Evolutionary conservation across 108 stramenopile genomes (phyloP), one percentile per base, ranked within the genome.

Genomic region (Pseudonitzschia multiseries): DNA sequence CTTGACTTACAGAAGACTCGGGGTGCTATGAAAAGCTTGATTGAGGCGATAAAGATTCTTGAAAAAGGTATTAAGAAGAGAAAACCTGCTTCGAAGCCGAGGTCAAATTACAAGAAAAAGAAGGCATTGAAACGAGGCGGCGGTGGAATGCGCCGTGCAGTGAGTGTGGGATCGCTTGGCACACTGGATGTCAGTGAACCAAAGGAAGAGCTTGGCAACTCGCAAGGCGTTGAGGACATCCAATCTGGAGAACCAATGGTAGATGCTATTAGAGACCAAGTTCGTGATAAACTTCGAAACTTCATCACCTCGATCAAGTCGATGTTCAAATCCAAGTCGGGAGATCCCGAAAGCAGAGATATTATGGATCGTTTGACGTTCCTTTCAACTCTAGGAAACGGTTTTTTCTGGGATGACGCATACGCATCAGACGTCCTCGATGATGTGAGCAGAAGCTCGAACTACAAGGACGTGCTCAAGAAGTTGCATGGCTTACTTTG

Each of bases 351-450:
- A 68, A 81, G 81, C 50, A 83, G 82, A 53, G 91, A 94, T 69
- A 79, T 95, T 10, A 57, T 84, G 69, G 95, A 93, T 72, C 86
- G 92, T 32, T 73, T 98, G 54, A 96, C 96, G 0, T 94, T 94
- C 73, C 70, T 96, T 18, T 76, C 93, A 40, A 87, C 83, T 61
- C 91, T 90, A 87, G 95, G 96, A 79, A 93, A 93, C 69, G 98
- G 96, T 22, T 99, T 99, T 86, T 90, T 97, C 73, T 97, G 97
- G 96, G 88, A 98, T 76, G 96, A 97, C 73, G 82, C 75, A 4
- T 99, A 99, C 74, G 97, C 98, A 40, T 95, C 96, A 10, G 85
- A 87, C 51, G 84, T 89, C 50, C 85, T 98, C 15, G 94, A 99
- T 79, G 81, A 83, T 22, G 76, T 96, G 59, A 72, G 93, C 26